A percentile compares a stretch with the other conserved stretches of the same genome.
phyloP scores from a whole-genome alignment of 2,329 filamentous ascomycete genomes.

The Penicillium sp. region DNA sequence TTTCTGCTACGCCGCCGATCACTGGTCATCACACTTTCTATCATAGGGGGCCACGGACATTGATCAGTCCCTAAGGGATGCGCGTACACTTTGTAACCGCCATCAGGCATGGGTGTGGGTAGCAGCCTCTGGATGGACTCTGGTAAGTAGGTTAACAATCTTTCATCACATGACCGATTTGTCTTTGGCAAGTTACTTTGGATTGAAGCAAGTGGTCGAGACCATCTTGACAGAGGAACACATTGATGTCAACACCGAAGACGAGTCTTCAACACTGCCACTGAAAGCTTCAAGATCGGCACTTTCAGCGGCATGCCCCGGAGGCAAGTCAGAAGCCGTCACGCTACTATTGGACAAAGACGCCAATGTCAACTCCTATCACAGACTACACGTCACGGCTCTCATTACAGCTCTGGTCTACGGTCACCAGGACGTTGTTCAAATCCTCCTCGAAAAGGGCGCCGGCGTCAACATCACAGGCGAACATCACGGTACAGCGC shows the following conservation, averaged over 20 bases:
- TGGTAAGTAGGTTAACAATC: background rate
- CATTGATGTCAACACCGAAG: background rate
- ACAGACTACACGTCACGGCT: background rate
- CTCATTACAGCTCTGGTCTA: background rate
- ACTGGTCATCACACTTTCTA: background rate
- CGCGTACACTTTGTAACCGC: background rate
- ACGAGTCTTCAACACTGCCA: background rate
- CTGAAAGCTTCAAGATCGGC: background rate
- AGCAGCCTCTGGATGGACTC: background rate
- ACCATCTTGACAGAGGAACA: background rate
- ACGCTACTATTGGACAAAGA: background rate
- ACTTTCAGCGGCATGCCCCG: background rate
- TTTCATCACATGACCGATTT: background rate
- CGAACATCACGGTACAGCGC: background rate
- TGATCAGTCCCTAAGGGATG: background rate
- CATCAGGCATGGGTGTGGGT: background rate
- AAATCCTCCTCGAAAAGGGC: background rate
- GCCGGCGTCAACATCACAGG: background rate
- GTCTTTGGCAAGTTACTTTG: background rate
- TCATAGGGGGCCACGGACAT: background rate
- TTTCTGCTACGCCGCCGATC: background rate
- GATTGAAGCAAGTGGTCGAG: background rate
- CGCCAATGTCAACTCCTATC: background rate
- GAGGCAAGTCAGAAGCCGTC: background rate
- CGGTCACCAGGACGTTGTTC: background rate